Conservation (phyloP, 352 stramenopile species). For the Phytophthora kernoviae region DNA sequence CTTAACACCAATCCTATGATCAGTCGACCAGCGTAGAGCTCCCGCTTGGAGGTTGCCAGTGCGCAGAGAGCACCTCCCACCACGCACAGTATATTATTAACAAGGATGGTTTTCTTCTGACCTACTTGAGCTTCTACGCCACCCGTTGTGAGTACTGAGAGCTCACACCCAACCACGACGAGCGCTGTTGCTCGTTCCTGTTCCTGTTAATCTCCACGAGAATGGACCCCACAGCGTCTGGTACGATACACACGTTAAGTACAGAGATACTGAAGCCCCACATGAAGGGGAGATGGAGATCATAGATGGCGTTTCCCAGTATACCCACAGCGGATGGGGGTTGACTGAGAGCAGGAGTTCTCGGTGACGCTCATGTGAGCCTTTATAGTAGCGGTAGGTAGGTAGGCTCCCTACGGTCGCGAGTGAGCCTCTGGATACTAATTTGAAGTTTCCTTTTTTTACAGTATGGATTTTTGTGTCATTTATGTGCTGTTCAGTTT, state of each 20-base stretch:
- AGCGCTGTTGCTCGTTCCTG: slow-evolving; percentile 79
- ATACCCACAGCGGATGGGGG: slow-evolving; percentile 13
- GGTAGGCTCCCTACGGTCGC: not conserved
- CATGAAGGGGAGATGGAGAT: slow-evolving; percentile 82
- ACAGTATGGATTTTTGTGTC: no score
- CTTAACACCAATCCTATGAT: slow-evolving; percentile 71
- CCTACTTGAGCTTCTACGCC: slow-evolving; percentile 58
- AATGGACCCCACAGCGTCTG: slow-evolving; percentile 70
- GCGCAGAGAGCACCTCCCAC: slow-evolving; percentile 58
- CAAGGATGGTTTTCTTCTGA: slow-evolving; percentile 68
- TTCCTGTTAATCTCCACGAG: slow-evolving; percentile 76
- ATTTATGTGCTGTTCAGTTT: no score
- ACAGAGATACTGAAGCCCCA: slow-evolving; percentile 75
- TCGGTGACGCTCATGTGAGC: slow-evolving; percentile 42
- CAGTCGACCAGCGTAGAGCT: slow-evolving; percentile 67
- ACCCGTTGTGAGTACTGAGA: slow-evolving; percentile 64
- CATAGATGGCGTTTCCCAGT: slow-evolving; percentile 51
- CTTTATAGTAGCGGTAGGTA: slow-evolving; percentile 26
- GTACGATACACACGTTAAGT: slow-evolving; percentile 83
- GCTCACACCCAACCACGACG: slow-evolving; percentile 69
- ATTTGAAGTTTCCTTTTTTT: no score
- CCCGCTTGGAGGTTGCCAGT: slow-evolving; percentile 57
- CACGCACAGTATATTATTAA: slow-evolving; percentile 80
- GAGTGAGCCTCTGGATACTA: no score
- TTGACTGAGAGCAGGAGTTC: slow-evolving; percentile 28